These are phyloP conservation scores for Phytopythium helicoides DNA, from an alignment of 352 stramenopile species.

Conservation along the genomic window DNA sequence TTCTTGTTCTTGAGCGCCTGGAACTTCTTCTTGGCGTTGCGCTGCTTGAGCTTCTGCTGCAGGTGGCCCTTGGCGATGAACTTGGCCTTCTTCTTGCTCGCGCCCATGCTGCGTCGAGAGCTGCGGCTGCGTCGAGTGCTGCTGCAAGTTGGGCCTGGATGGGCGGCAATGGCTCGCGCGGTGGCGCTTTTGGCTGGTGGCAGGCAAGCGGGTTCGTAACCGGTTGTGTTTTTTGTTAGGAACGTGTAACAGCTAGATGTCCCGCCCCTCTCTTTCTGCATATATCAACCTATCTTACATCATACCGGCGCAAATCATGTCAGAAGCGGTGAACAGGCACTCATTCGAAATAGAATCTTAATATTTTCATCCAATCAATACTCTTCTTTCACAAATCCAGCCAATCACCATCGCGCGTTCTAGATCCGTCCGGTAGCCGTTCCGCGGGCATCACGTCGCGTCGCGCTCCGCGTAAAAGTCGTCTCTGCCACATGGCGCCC, in stretches of 20 bases:
- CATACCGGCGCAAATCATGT: background rate
- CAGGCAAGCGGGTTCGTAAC: background rate
- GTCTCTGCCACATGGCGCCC: slow-evolving; percentile 6
- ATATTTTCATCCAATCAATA: background rate
- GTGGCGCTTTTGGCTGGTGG: too few species aligned
- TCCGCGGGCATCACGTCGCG: slow-evolving; percentile 1
- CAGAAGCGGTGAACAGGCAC: background rate
- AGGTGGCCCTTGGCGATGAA: slow-evolving; percentile 85
- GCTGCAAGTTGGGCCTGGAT: background rate
- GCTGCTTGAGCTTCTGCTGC: slow-evolving; percentile 78
- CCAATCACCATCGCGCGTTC: slow-evolving; percentile 1
- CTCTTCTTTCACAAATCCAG: background rate
- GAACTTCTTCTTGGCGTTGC: slow-evolving; percentile 83
- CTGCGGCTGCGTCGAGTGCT: slow-evolving; percentile 8
- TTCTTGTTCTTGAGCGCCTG: slow-evolving; percentile 81
- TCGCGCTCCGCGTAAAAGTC: background rate
- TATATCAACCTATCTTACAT: too few species aligned
- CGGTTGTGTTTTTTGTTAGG: too few species aligned
- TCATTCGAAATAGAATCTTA: slow-evolving; percentile 5
- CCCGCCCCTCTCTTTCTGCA: too few species aligned
- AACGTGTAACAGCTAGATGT: too few species aligned
- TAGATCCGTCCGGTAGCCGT: slow-evolving; percentile 1
- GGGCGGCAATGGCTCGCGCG: too few species aligned
- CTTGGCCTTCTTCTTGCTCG: slow-evolving; percentile 87
- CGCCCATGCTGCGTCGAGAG: too few species aligned